Base-by-base conservation (phyloP, 306 rosid species). In the Lagenaria siceraria region DNA sequence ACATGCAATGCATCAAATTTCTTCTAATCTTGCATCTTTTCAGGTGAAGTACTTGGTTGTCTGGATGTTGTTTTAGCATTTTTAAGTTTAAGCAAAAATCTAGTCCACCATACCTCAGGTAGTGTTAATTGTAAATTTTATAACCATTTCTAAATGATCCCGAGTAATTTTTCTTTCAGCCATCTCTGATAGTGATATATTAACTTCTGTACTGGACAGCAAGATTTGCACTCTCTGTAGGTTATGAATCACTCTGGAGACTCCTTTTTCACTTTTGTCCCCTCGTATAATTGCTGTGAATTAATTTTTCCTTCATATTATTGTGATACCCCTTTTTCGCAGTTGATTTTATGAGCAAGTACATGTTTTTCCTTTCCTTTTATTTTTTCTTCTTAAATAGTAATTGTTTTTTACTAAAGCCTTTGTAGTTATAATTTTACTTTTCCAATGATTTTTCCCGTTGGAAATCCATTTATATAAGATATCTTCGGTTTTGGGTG, bases 1-100 rank as follows among this genome's bases (percentile, higher is more conserved):
- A 2, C 81, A 86, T 46, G 85, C 84, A 72, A 77, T 86, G 85
- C 81, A 81, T 83, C 89, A 83, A 73, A 83, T 86, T 27, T 86
- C 89, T 10, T 79, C 83, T 35, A 86, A 86, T 31, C 78, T 86
- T 54, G 75, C 85, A 72, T 76, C 78, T 79, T 81, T 79, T 79
- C 89, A 81, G 89, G 89, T 86, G 53, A 76, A 75, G n/a, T 53
- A 46, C 56, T 70, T 70, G 51, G 76, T 36, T 48, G 22, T 48
- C 59, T 63, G 61, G 60, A 77, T 72, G 8, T 35, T 79, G 15
- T 13, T 74, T n/a, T 46, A 54, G 68, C 33, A 7, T 74, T 36
- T 74, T 19, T 31, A 25, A 73, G 77, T 33, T 25, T 8, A 48
- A 73, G n/a, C 48, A 31, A 31, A 18, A 74, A 49, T 69, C 2